Evolutionary conservation across 495 filamentous ascomycete species (phyloP).

Genomic region (Polyplosphaeria fusca): DNA sequence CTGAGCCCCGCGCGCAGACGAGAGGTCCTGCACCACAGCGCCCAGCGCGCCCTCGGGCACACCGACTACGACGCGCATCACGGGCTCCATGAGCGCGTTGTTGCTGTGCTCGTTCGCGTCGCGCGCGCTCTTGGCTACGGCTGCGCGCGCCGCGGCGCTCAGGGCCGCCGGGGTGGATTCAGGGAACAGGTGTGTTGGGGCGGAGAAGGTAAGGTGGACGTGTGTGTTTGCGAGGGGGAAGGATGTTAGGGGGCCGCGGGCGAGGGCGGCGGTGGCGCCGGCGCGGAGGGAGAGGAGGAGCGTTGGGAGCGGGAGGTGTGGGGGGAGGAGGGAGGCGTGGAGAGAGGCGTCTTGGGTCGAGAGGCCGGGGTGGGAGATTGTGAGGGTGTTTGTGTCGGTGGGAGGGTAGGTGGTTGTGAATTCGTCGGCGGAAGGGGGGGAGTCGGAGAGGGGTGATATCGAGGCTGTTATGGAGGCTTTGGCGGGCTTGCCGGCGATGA

Average conservation of each 20-base stretch:
- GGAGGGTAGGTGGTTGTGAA: conserved; percentile 31
- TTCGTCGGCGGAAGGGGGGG: conserved; percentile 31
- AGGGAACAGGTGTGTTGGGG: conserved; percentile 59
- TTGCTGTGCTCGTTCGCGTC: conserved; percentile 59
- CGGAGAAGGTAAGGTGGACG: conserved; percentile 66
- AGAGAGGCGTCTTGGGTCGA: conserved; percentile 24
- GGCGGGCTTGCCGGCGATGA: conserved; percentile 73
- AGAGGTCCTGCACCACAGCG: conserved; percentile 86
- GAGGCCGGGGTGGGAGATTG: conserved; percentile 43
- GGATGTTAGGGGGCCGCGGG: conserved; percentile 72
- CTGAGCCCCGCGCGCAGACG: conserved; percentile 74
- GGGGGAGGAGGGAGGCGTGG: conserved; percentile 46
- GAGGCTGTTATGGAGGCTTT: conserved; percentile 71
- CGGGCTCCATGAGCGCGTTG: conserved; percentile 76
- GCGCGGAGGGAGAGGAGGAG: conserved; percentile 67
- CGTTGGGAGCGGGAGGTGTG: conserved; percentile 54
- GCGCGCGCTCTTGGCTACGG: conserved; percentile 49
- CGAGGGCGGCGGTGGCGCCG: conserved; percentile 78
- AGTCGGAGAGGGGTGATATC: conserved; percentile 59
- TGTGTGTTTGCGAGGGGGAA: conserved; percentile 71
- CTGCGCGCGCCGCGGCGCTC: conserved; percentile 70
- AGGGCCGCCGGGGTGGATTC: conserved; percentile 72
- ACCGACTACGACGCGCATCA: conserved; percentile 81
- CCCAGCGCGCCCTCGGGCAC: conserved; percentile 79
- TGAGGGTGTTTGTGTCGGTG: conserved; percentile 41